Evolutionary conservation across 1,284 basidiomycete species (phyloP), one percentile per base, ranked within the genome.

Genomic region (Heterobasidion irregulare): DNA sequence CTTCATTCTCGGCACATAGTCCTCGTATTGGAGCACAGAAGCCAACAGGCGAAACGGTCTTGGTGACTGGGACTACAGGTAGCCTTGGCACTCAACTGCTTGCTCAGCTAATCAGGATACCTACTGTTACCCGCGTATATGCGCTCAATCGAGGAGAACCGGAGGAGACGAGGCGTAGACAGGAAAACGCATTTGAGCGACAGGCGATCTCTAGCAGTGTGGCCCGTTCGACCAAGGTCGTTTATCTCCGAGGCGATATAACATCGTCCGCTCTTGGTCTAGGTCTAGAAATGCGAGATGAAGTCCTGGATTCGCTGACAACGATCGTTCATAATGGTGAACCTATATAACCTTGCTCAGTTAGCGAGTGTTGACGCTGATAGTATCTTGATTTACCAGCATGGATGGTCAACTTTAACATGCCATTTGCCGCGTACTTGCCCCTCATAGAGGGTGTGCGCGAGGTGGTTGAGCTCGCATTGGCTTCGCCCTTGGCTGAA

Each of bases 131-230:
- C 45, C 50, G 47, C 36, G 63, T 67, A 26, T 66, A 64, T 33
- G 65, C 64, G 8, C 57, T 66, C 48, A 67, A 67, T 52, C 50
- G 63, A 10, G 38, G 38, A 41, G 12, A 12, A n/a, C 12, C 12
- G 38, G 38, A 41, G 38, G 10, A 10, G 38, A 41, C n/a, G 38
- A 41, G 38, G n/a, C 10, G n/a, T 3, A 41, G 38, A n/a, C 38
- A 41, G 38, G n/a, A 12, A 41, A n/a, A 12, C 12, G 38, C 38
- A 41, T n/a, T 41, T n/a, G 38, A 41, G n/a, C 38, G 38, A 2
- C 38, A 41, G 38, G 38, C 12, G 12, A 10, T 41, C 38, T 41
- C 38, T 6, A n/a, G 12, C 38, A 41, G 38, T n/a, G 12, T 41
- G 10, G 38, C 38, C 12, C 10, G n/a, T n/a, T 41, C 38, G 12